Percentiles rank a stretch among this genome's conserved stretches.
Conservation (phyloP, 768 basidiomycete genomes). For the Hygrophoropsis aurantiaca region DNA sequence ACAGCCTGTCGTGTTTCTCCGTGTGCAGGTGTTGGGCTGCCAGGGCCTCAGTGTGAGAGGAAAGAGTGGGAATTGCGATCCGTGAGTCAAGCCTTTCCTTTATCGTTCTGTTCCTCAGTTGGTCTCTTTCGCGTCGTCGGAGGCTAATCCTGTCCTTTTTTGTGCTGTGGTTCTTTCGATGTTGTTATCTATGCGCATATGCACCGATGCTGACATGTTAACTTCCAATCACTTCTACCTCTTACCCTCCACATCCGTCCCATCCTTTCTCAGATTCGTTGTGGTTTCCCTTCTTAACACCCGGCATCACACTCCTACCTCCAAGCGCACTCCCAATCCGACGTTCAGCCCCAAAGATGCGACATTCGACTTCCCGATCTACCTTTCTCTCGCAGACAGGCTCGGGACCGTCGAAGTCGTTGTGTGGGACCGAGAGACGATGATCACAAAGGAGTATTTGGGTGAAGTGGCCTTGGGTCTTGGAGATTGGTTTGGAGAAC, state of each 20-base stretch:
- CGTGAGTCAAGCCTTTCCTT: conserved; percentile 47
- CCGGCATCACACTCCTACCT: conserved; percentile 70
- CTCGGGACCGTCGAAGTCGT: conserved; percentile 81
- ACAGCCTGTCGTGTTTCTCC: conserved; percentile 61
- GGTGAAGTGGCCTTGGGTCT: conserved; percentile 81
- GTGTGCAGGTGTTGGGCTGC: conserved; percentile 69
- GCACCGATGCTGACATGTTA: background rate
- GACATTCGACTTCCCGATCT: conserved; percentile 89
- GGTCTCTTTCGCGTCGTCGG: too few species aligned
- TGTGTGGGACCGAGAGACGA: conserved; percentile 91
- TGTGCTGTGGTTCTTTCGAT: background rate
- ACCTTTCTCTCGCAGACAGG: conserved; percentile 68
- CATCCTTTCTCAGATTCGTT: conserved; percentile 58
- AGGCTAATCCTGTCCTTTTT: background rate
- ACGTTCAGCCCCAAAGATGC: conserved; percentile 64
- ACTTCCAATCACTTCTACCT: conserved; percentile 3
- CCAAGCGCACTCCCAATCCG: conserved; percentile 73
- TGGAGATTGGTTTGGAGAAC: conserved; percentile 76
- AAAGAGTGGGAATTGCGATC: conserved; percentile 71
- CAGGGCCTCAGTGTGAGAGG: conserved; percentile 62
- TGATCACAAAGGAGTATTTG: conserved; percentile 85
- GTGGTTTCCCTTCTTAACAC: conserved; percentile 60
- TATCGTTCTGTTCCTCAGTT: too few species aligned
- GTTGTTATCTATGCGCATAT: too few species aligned
- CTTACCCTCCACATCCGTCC: background rate